phyloP scores from a whole-genome alignment of 306 rosid species.

The Crotalaria pallida region DNA sequence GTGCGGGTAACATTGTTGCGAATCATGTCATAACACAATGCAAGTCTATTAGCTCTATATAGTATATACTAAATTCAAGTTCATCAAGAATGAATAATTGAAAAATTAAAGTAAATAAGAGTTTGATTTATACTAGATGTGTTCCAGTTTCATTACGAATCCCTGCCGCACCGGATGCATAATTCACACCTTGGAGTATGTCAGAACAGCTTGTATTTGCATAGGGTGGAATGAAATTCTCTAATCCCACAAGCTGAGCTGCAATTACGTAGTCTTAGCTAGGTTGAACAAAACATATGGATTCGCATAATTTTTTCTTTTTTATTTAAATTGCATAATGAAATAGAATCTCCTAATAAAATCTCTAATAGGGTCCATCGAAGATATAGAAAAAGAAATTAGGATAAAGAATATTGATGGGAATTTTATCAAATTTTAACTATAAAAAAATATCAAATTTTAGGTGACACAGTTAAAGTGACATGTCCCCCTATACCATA shows the following conservation, averaged over 20 bases:
- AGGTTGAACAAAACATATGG: too few relatives aligned
- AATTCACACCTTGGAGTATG: slow-evolving; percentile 51
- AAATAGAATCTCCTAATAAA: too few relatives aligned
- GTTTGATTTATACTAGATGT: slow-evolving; percentile 15
- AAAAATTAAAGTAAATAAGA: not conserved
- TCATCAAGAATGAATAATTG: too few relatives aligned
- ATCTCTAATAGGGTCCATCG: too few relatives aligned
- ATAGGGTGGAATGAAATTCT: slow-evolving; percentile 43
- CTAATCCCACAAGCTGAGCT: slow-evolving; percentile 29
- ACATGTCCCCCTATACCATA: not conserved
- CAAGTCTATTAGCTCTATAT: not conserved
- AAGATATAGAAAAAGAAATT: too few relatives aligned
- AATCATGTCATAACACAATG: not conserved
- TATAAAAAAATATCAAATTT: too few relatives aligned
- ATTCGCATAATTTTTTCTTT: too few relatives aligned
- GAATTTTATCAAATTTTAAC: too few relatives aligned
- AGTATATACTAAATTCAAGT: not conserved
- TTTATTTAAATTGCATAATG: too few relatives aligned
- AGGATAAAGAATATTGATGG: too few relatives aligned
- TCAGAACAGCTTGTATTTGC: slow-evolving; percentile 10
- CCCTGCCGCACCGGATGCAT: slow-evolving; percentile 72
- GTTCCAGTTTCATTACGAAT: slow-evolving; percentile 42
- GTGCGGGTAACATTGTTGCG: too few relatives aligned
- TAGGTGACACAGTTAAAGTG: not conserved
- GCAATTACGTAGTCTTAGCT: not conserved